A percentile compares a stretch with the other conserved stretches of the same genome.
phyloP scores from a whole-genome alignment of 805 yeast genomes.

The Tanozyma kutaoensis region DNA sequence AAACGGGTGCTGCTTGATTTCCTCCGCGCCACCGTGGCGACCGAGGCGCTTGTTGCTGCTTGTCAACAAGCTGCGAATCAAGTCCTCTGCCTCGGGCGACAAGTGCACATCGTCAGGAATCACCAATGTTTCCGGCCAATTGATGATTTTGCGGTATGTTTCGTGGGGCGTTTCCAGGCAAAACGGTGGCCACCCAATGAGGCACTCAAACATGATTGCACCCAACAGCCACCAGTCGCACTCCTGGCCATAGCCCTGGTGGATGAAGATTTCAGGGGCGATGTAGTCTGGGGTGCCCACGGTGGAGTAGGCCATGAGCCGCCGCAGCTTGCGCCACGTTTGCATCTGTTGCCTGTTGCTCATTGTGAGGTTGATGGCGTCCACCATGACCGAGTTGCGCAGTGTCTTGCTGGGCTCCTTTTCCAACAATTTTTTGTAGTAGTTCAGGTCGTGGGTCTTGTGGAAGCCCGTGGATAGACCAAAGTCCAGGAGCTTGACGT shows the following conservation, averaged over 20 bases:
- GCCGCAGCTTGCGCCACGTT: slow-evolving; percentile 87
- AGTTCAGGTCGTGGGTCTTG: slow-evolving; percentile 82
- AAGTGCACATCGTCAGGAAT: slow-evolving; percentile 89
- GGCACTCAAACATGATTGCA: slow-evolving; percentile 92
- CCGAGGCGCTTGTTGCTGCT: slow-evolving; percentile 74
- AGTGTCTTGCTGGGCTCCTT: slow-evolving; percentile 28
- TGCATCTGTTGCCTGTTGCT: slow-evolving; percentile 90
- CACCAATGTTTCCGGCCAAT: slow-evolving; percentile 79
- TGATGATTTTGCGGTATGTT: slow-evolving; percentile 80
- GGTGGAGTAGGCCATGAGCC: slow-evolving; percentile 91
- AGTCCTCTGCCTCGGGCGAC: slow-evolving; percentile 79
- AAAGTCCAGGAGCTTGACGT: slow-evolving; percentile 58
- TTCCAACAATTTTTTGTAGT: slow-evolving; percentile 71
- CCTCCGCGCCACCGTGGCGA: slow-evolving; percentile 83
- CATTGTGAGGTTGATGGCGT: slow-evolving; percentile 90
- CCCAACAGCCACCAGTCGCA: slow-evolving; percentile 99
- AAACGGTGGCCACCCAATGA: slow-evolving; percentile 96
- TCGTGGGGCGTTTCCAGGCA: slow-evolving; percentile 93
- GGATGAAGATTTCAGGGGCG: slow-evolving; percentile 87
- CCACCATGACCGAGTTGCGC: slow-evolving; percentile 78
- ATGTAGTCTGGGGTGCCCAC: slow-evolving; percentile 96
- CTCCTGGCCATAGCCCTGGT: slow-evolving; percentile 92
- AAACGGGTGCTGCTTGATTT: slow-evolving; percentile 81
- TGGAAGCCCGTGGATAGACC: slow-evolving; percentile 86
- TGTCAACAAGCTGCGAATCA: slow-evolving; percentile 65